Base-by-base conservation (phyloP, 768 basidiomycete species). In the Mycena haematopus region DNA sequence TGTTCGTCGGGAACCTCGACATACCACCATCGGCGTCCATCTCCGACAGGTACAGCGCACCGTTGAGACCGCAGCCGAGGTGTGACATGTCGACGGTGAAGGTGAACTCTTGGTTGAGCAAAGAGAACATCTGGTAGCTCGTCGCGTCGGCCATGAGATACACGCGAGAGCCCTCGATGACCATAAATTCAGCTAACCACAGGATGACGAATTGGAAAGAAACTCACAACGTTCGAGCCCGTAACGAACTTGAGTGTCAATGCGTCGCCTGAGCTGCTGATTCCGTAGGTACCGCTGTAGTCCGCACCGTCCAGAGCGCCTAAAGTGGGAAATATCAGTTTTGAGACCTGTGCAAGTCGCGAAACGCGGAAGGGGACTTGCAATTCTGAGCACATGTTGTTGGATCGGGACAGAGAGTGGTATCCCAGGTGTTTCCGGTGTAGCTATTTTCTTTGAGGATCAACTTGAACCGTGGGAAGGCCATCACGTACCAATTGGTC, bases 31-130 rank as follows among this genome's bases (percentile, higher is more conserved):
- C 84, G 15, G 79, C 78, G 68, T 82, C 84, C 86, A 86, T 87
- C 73, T 82, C 78, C 55, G 77, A 74, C 74, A 86, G 84, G 78
- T 86, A 86, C 57, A 86, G 74, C 19, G 85, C 85, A 66, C 82
- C 86, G 71, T 87, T 87, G 68, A 87, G 78, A 63, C 85, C 85
- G 67, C 85, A 86, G 8, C 49, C 21, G 1, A 58, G 47, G 15
- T 83, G 75, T 62, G 83, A 83, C 60, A 86, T 77, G 70, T 86
- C 84, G 72, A 86, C 83, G 75, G 84, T 83, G 74, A 86, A 85
- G 22, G 82, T 78, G 75, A 86, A 85, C 74, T 86, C 84, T 69
- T 82, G 78, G 75, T 85, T 84, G 67, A 76, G 68, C 71, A 82
- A 75, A 71, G 83, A 79, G 80, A 86, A 85, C 67, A 74, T 73